Percentiles rank a stretch among this genome's conserved stretches.
Conservation (phyloP, 1,284 basidiomycete genomes). For the Fistulinella staudtii region DNA sequence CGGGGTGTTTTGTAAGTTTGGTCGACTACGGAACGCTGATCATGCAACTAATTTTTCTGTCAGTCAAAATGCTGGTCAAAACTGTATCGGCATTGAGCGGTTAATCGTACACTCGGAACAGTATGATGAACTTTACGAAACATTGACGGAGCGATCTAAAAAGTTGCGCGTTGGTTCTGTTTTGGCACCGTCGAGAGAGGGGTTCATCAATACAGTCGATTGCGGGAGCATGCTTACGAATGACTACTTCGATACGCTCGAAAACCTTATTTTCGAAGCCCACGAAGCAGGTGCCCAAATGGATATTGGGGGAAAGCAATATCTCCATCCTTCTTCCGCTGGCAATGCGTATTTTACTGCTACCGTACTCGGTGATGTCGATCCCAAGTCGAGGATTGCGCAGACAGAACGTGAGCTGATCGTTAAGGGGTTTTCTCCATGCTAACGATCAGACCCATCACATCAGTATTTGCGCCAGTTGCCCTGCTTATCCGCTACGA, state of each 20-base stretch:
- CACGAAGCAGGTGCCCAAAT: conserved; percentile 69
- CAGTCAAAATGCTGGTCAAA: conserved; percentile 91
- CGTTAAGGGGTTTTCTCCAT: conserved; percentile 1
- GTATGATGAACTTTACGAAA: conserved; percentile 68
- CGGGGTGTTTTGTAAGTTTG: conserved; percentile 81
- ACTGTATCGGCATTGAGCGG: conserved; percentile 95
- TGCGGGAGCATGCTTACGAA: conserved; percentile 79
- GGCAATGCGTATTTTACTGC: conserved; percentile 82
- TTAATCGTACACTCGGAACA: conserved; percentile 80
- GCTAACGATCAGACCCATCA: conserved; percentile 6
- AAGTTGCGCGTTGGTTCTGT: conserved; percentile 72
- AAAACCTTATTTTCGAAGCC: conserved; percentile 70
- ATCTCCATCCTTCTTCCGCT: conserved; percentile 61
- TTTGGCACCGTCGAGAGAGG: conserved; percentile 56
- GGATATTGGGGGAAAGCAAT: conserved; percentile 62
- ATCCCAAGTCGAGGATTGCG: conserved; percentile 72
- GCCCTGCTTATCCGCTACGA: conserved; percentile 83
- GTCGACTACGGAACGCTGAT: not conserved
- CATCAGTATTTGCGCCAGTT: conserved; percentile 85
- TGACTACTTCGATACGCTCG: conserved; percentile 66
- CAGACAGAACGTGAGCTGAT: conserved; percentile 65
- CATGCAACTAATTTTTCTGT: conserved; percentile 2
- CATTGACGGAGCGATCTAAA: conserved; percentile 59
- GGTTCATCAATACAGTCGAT: conserved; percentile 69
- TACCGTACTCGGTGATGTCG: conserved; percentile 83